Evolutionary conservation across 495 filamentous ascomycete genomes (phyloP).

Genomic region (Tuber borchii): DNA sequence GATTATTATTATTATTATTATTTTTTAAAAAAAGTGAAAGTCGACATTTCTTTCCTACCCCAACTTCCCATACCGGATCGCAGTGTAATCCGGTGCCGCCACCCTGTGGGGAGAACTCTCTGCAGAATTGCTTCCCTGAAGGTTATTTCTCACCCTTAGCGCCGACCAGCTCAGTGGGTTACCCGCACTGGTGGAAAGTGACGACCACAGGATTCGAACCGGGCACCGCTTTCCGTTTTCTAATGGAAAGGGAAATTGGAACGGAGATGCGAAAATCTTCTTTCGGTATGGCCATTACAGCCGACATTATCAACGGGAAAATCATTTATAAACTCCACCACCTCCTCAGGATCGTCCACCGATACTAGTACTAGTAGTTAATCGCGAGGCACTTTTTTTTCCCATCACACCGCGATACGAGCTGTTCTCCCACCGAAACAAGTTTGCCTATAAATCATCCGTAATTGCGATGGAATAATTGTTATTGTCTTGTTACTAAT

Average conservation of each 20-base stretch:
- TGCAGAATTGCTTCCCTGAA: conserved; percentile 42
- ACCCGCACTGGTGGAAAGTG: conserved; percentile 31
- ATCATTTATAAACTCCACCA: neutral
- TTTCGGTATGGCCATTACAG: conserved; percentile 35
- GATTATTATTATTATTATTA: too few species aligned
- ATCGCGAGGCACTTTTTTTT: too few species aligned
- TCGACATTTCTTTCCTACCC: conserved; percentile 24
- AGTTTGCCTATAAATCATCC: neutral
- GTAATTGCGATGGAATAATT: neutral
- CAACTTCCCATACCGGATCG: conserved; percentile 36
- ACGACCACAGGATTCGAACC: conserved; percentile 41
- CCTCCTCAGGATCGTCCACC: neutral
- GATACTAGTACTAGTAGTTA: too few species aligned
- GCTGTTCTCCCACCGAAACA: neutral
- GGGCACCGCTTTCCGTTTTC: conserved; percentile 39
- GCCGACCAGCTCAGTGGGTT: conserved; percentile 32
- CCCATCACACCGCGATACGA: neutral
- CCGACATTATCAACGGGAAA: neutral
- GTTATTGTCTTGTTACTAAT: neutral
- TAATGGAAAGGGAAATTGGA: conserved; percentile 33
- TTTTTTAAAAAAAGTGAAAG: conserved; percentile 31
- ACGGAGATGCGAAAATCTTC: conserved; percentile 35
- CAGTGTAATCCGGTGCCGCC: conserved; percentile 39
- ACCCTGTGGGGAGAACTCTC: conserved; percentile 40
- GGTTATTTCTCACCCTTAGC: conserved; percentile 39